phyloP scores from a whole-genome alignment of 768 basidiomycete species.

The Filobasidium floriforme region DNA sequence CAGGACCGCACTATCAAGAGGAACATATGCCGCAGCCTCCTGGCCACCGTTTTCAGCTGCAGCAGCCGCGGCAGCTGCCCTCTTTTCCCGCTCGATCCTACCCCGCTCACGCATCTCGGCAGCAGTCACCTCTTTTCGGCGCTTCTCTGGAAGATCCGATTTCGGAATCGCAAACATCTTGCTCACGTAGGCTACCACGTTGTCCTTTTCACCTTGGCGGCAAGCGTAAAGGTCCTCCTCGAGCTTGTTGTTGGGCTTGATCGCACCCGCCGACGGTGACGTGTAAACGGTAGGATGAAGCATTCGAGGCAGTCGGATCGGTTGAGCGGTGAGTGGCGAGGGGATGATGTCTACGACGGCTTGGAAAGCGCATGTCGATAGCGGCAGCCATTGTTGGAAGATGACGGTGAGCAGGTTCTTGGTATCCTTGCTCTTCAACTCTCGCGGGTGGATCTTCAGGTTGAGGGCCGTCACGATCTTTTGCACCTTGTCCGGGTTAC shows the following conservation, averaged over 20 bases:
- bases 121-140: constrained; percentile 64
- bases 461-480: constrained; percentile 79
- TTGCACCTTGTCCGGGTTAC: constrained; percentile 76
- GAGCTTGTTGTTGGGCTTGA: constrained; percentile 66
- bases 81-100: constrained; percentile 46
- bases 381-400: constrained; percentile 90
- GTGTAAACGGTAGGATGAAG: constrained; percentile 65
- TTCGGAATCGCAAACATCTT: constrained; percentile 94
- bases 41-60: constrained; percentile 29
- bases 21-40: constrained; percentile 25
- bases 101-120: constrained; percentile 72
- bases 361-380: constrained; percentile 88
- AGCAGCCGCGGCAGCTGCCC: constrained; percentile 31
- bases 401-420: constrained; percentile 74
- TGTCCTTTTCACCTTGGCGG: constrained; percentile 54
- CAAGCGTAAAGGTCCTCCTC: constrained; percentile 75
- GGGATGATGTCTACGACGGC: constrained; percentile 89
- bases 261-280: constrained; percentile 46
- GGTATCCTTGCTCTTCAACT: constrained; percentile 83
- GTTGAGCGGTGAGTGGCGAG: constrained; percentile 72
- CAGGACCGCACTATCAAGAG: constrained; percentile 28
- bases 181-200: constrained; percentile 78
- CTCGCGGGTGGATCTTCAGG: constrained; percentile 76
- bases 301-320: constrained; percentile 78
- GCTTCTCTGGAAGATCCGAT: constrained; percentile 77